Evolutionary conservation across 1,139 yeast species (phyloP), one percentile per base, ranked within the genome.

Genomic region (Taphrina wiesneri): DNA sequence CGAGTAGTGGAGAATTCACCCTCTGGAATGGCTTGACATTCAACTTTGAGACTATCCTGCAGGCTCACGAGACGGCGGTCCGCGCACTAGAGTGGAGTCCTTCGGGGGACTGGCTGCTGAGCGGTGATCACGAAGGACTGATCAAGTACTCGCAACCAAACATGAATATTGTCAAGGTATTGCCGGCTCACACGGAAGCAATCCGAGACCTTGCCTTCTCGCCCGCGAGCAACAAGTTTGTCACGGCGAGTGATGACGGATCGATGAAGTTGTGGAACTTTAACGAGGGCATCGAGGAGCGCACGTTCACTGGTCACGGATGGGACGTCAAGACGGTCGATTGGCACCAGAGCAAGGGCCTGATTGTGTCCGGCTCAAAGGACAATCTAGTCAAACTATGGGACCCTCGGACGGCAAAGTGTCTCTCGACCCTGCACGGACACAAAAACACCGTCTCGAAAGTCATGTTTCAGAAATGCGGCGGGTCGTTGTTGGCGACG

Each of bases 281-380:
- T 76, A 88, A 89, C 74, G 90, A 88, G 70, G 97, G 96, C 59
- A 80, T 84, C 67, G 96, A 90, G 72, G 99, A 93, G 74, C 77
- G 90, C 56, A 81, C 85, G 0, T 80, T 93, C 62, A 83, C 86
- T 30, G 99, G 98, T 0, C 99, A 93, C 77, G 97, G 95, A 74
- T 93, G 99, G 99, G 99, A 93, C 77, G 97, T 93, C 36, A 93
- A 93, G 75, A 85, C 93, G 68, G 91, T 96, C 64, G 98, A 93
- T 75, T 93, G 99, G 99, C 99, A 93, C 76, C 90, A 96, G 6
- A 81, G 83, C 19, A 78, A 90, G 75, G 97, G 98, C 0, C 81
- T 95, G 46, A 68, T 80, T 26, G 82, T 76, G 6, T 75, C 79
- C 23, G 82, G 98, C 0, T 92, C 98, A 0, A 93, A 95, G 75